Conservation (phyloP, 495 filamentous ascomycete species). For the Daldinia grandis region DNA sequence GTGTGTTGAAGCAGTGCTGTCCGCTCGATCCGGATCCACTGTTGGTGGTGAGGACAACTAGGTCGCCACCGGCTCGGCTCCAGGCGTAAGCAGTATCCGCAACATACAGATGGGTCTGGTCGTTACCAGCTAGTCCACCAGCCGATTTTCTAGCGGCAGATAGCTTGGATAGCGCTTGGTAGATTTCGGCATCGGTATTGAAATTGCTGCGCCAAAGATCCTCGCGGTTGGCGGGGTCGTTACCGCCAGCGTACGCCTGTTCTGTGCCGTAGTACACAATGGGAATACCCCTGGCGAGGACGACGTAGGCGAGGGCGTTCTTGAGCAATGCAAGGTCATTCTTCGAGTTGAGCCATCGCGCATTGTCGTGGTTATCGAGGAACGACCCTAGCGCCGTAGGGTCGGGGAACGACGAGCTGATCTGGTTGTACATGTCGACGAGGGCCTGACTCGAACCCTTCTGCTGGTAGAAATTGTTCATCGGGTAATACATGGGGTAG, state of each 20-base stretch:
- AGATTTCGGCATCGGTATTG: conserved; percentile 65
- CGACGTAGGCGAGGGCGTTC: conserved; percentile 75
- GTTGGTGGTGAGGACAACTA: conserved; percentile 54
- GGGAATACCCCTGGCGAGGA: conserved; percentile 65
- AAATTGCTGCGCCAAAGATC: conserved; percentile 77
- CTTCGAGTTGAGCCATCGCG: conserved; percentile 68
- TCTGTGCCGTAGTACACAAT: conserved; percentile 70
- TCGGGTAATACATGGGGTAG: conserved; percentile 63
- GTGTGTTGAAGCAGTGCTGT: conserved; percentile 50
- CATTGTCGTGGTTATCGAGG: conserved; percentile 81
- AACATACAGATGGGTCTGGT: conserved; percentile 52
- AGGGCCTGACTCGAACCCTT: conserved; percentile 66
- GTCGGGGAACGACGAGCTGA: conserved; percentile 56
- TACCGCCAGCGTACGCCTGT: conserved; percentile 68
- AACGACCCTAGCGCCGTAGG: conserved; percentile 65
- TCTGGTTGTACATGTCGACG: conserved; percentile 64
- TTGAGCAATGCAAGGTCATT: conserved; percentile 66
- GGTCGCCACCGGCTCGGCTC: conserved; percentile 48
- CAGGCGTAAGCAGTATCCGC: conserved; percentile 52
- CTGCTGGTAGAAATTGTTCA: conserved; percentile 69
- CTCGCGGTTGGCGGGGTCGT: conserved; percentile 73
- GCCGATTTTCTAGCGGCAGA: conserved; percentile 47
- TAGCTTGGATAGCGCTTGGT: conserved; percentile 51
- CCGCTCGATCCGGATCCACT: conserved; percentile 46
- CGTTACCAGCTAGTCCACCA: conserved; percentile 52